Evolutionary conservation across 352 stramenopile species (phyloP).

Genomic region (Blastocystis sp.): DNA sequence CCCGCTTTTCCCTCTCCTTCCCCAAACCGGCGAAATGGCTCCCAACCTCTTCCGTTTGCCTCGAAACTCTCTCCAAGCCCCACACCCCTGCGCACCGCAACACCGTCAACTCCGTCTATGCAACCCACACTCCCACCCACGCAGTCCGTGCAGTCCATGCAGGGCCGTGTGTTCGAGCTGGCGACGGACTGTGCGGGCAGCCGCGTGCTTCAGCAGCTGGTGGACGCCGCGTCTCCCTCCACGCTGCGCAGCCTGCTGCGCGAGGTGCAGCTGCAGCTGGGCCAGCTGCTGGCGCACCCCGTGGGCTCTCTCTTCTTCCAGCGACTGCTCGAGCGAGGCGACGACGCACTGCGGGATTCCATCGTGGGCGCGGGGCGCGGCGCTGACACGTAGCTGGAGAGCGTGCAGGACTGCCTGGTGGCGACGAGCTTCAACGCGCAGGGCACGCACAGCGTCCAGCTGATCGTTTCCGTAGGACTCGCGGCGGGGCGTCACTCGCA

Average conservation of each 20-base stretch:
- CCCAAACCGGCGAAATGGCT: too few species aligned
- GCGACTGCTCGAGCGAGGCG: conserved; percentile 91
- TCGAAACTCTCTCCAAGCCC: too few species aligned
- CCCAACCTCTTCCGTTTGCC: too few species aligned
- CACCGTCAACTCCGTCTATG: too few species aligned
- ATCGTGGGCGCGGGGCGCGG: conserved; percentile 76
- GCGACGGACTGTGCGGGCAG: conserved; percentile 93
- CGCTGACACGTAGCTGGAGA: background rate
- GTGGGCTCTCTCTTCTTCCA: conserved; percentile 98
- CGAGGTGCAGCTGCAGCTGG: conserved; percentile 89
- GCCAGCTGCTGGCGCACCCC: conserved; percentile 93
- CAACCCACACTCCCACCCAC: too few species aligned
- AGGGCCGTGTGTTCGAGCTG: conserved; percentile 71
- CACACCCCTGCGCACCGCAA: too few species aligned
- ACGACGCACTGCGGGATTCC: conserved; percentile 82
- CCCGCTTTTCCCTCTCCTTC: too few species aligned
- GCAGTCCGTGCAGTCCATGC: background rate
- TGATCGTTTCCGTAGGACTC: conserved; percentile 90
- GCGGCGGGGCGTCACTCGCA: background rate
- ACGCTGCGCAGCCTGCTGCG: conserved; percentile 88
- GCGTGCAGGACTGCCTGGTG: conserved; percentile 80
- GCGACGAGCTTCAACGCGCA: conserved; percentile 92
- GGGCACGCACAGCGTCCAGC: conserved; percentile 93
- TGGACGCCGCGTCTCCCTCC: conserved; percentile 86
- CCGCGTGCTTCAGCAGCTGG: conserved; percentile 89